A percentile compares a stretch with the other conserved stretches of the same genome.
Evolutionary conservation across 176 grass and related monocot genomes (phyloP).

Genomic region (Chrysopogon serrulatus): DNA sequence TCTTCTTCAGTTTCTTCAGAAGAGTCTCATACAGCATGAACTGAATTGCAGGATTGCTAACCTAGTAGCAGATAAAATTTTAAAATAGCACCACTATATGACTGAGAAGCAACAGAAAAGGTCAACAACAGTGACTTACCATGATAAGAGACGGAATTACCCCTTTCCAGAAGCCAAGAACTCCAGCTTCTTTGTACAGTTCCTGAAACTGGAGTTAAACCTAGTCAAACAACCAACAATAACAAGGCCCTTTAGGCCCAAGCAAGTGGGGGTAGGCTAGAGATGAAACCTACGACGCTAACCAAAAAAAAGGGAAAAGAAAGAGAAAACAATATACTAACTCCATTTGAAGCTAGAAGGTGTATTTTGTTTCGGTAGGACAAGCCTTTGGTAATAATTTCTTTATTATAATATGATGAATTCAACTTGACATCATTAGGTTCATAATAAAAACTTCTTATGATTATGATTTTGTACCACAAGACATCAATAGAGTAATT

Average conservation of each 20-base stretch:
- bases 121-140: constrained; percentile 38
- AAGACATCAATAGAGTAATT: background rate
- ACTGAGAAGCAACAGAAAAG: background rate
- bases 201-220: constrained; percentile 65
- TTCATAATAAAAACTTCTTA: background rate
- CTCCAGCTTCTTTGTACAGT: constrained; percentile 83
- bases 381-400: background rate
- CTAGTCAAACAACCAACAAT: background rate
- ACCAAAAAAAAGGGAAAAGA: background rate
- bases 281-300: background rate
- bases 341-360: background rate
- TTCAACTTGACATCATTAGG: background rate
- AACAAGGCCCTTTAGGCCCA: background rate
- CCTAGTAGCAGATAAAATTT: constrained; percentile 41
- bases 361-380: background rate
- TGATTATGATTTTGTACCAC: background rate
- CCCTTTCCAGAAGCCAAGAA: constrained; percentile 93
- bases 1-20: constrained; percentile 85
- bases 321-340: background rate
- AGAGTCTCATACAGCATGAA: constrained; percentile 99
- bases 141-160: constrained; percentile 92
- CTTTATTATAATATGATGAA: background rate
- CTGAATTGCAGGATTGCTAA: constrained; percentile 95
- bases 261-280: background rate
- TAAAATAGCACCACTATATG: constrained; percentile 12